phyloP scores from a whole-genome alignment of 1,139 yeast species.

The Nematodospora anomalae region DNA sequence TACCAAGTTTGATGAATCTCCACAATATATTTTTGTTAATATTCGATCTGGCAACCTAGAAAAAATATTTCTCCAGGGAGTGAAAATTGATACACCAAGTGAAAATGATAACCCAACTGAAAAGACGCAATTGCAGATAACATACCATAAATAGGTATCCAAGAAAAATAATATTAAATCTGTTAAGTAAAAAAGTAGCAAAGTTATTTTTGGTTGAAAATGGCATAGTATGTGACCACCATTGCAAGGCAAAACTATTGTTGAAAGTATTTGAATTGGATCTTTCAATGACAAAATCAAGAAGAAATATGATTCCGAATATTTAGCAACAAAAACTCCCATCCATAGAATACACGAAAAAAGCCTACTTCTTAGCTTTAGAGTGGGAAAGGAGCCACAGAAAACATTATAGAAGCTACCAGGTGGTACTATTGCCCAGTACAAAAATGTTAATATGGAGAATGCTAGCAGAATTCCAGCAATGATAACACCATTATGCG shows the following conservation, averaged over 20 bases:
- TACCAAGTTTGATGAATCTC: conserved; percentile 41
- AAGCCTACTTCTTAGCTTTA: conserved; percentile 50
- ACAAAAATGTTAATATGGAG: conserved; percentile 60
- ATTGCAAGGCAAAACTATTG: conserved; percentile 61
- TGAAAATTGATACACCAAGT: conserved; percentile 74
- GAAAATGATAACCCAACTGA: conserved; percentile 70
- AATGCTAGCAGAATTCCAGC: conserved; percentile 60
- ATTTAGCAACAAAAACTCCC: conserved; percentile 68
- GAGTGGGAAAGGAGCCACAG: conserved; percentile 44
- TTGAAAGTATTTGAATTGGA: conserved; percentile 68
- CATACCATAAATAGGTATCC: conserved; percentile 89
- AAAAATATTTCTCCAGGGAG: conserved; percentile 86
- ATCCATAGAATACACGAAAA: conserved; percentile 69
- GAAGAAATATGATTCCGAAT: conserved; percentile 78
- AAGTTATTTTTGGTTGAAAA: conserved; percentile 57
- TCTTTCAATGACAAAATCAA: conserved; percentile 76
- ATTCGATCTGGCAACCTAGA: conserved; percentile 74
- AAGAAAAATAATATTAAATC: conserved; percentile 75
- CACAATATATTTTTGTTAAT: conserved; percentile 58
- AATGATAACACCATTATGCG: conserved; percentile 49
- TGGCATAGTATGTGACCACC: conserved; percentile 55
- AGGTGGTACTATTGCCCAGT: conserved; percentile 56
- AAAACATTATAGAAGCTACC: conserved; percentile 33
- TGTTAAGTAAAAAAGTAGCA: conserved; percentile 57
- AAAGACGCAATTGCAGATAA: conserved; percentile 73